phyloP scores from a whole-genome alignment of 352 stramenopile genomes.

The Peronospora destructor region DNA sequence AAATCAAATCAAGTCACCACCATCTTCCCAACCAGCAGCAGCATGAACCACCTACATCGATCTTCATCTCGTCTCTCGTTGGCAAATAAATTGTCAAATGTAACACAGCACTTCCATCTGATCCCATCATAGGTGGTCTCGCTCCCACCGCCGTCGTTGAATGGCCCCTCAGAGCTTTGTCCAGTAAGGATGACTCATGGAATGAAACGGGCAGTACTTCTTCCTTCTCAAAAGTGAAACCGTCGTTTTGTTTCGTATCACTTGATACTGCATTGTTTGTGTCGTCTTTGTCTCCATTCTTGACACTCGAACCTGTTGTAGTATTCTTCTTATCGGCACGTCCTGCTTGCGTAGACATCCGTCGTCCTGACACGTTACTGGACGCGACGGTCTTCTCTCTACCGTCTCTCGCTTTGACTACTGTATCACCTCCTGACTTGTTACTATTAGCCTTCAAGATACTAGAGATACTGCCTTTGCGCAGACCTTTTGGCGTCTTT shows the following conservation, averaged over 20 bases:
- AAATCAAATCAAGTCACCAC: conserved; percentile 2
- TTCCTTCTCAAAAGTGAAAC: conserved; percentile 68
- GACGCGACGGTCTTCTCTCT: conserved; percentile 24
- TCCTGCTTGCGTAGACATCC: conserved; percentile 23
- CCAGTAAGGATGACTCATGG: conserved; percentile 65
- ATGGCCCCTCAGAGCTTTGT: conserved; percentile 67
- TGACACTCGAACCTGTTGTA: conserved; percentile 10
- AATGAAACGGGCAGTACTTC: conserved; percentile 52
- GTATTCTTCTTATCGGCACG: conserved; percentile 24
- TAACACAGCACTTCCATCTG: conserved; percentile 59
- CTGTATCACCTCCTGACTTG: conserved; percentile 15
- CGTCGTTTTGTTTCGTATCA: conserved; percentile 31
- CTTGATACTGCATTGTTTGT: neutral
- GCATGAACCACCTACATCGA: conserved; percentile 49
- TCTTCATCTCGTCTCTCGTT: conserved; percentile 80
- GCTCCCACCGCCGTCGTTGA: conserved; percentile 37
- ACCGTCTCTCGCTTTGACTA: conserved; percentile 17
- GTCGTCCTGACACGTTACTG: conserved; percentile 18
- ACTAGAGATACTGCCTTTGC: conserved; percentile 22
- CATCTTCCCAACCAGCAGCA: neutral
- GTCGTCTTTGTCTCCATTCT: conserved; percentile 15
- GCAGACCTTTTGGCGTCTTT: conserved; percentile 37
- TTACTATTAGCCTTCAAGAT: conserved; percentile 2
- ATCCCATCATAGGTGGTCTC: conserved; percentile 51
- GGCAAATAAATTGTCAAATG: conserved; percentile 83